These are phyloP conservation scores for Ophiostoma fasciatum DNA, from an alignment of 2,329 filamentous ascomycete genomes.

Conservation along the genomic window DNA sequence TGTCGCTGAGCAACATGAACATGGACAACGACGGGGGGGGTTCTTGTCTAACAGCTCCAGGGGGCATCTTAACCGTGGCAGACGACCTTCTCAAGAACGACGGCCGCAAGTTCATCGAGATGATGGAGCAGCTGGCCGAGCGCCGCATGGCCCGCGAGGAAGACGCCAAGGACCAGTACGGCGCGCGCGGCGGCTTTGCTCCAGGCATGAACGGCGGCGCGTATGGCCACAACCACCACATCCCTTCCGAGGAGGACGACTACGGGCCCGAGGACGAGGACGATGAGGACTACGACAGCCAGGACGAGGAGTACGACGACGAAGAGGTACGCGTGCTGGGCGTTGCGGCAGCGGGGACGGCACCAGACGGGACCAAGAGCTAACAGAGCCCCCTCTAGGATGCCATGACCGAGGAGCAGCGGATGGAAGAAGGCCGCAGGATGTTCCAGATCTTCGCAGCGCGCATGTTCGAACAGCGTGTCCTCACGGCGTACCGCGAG, in stretches of 20 bases:
- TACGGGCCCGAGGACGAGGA: constrained; percentile 31
- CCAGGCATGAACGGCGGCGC: constrained; percentile 42
- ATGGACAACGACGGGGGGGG: too few relatives aligned
- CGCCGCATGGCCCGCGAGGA: constrained; percentile 94
- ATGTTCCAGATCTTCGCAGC: constrained; percentile 99
- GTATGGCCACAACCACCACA: constrained; percentile 53
- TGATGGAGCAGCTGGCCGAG: constrained; percentile 99
- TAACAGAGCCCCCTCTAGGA: constrained; percentile 51
- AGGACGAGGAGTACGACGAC: constrained; percentile 58
- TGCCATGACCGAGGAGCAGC: constrained; percentile 92
- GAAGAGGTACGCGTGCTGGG: constrained; percentile 65
- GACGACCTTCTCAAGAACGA: constrained; percentile 98
- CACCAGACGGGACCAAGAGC: neutral
- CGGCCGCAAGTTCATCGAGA: constrained; percentile 98
- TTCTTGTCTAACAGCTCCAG: too few relatives aligned
- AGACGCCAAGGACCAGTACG: constrained; percentile 57
- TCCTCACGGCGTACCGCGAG: constrained; percentile 92
- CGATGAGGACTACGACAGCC: constrained; percentile 47
- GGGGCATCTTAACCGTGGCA: constrained; percentile 95
- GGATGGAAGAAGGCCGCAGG: constrained; percentile 93
- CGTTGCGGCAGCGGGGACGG: too few relatives aligned
- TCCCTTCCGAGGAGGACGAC: constrained; percentile 45
- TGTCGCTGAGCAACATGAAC: too few relatives aligned
- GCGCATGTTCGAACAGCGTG: constrained; percentile 96
- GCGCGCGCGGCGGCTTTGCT: constrained; percentile 38